phyloP scores from a whole-genome alignment of 2,329 filamentous ascomycete genomes.

The Claviceps sp. region DNA sequence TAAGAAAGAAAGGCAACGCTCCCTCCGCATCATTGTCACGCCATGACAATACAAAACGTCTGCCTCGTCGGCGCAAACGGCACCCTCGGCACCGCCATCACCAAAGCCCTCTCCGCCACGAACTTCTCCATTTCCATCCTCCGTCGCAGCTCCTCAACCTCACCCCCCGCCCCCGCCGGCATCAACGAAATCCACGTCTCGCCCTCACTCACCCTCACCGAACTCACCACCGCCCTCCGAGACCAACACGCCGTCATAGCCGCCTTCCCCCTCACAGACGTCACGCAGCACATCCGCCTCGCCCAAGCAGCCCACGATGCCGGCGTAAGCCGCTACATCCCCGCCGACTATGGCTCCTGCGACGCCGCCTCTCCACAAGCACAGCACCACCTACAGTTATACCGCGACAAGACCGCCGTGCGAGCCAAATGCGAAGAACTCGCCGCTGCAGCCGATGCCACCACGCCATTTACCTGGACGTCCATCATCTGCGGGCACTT shows the following conservation, averaged over 20 bases:
- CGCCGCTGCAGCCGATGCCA: constrained; percentile 15
- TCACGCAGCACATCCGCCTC: constrained; percentile 32
- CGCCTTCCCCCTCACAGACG: constrained; percentile 24
- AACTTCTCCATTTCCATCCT: constrained; percentile 40
- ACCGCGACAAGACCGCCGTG: constrained; percentile 22
- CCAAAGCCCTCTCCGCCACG: constrained; percentile 22
- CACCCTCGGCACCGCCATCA: constrained; percentile 25
- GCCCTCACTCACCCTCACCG: constrained; percentile 17
- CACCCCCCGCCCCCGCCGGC: constrained; percentile 10
- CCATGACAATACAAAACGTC: constrained; percentile 16
- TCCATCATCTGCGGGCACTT: constrained; percentile 29
- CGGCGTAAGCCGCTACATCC: constrained; percentile 48
- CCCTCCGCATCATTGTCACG: too few relatives aligned
- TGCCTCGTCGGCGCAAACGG: constrained; percentile 24
- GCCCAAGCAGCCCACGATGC: constrained; percentile 45
- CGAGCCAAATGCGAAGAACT: constrained; percentile 18
- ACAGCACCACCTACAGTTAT: constrained; percentile 18
- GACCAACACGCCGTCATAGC: constrained; percentile 44
- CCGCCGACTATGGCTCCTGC: constrained; percentile 40
- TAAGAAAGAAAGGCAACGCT: not conserved
- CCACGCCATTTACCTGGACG: constrained; percentile 35
- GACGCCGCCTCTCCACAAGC: constrained; percentile 23
- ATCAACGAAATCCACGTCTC: constrained; percentile 14
- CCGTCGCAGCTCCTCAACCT: constrained; percentile 29
- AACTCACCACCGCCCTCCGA: constrained; percentile 32